Percentiles rank a stretch among this genome's conserved stretches.
phyloP scores from a whole-genome alignment of 1,139 yeast genomes.

The Taiozyma sp. region DNA sequence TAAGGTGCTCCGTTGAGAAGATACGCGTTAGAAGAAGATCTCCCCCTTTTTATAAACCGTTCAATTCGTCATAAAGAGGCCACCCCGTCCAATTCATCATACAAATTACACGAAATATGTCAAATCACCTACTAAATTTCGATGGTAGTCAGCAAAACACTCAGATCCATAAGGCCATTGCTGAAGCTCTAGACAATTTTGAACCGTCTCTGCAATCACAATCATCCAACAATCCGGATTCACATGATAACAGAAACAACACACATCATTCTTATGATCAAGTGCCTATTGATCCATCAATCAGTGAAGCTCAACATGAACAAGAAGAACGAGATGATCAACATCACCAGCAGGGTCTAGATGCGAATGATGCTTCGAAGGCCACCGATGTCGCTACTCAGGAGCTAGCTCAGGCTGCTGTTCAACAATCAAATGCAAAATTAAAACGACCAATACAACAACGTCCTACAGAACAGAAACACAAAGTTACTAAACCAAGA shows the following conservation, averaged over 20 bases:
- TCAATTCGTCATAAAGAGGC: not conserved
- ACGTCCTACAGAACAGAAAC: not conserved
- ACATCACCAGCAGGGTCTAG: slow-evolving; percentile 12
- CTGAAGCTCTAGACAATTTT: slow-evolving; percentile 12
- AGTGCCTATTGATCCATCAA: slow-evolving; percentile 24
- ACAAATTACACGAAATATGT: not conserved
- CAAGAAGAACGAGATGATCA: slow-evolving; percentile 1
- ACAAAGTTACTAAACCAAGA: slow-evolving; percentile 19
- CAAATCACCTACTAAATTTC: slow-evolving; percentile 5
- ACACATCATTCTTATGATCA: slow-evolving; percentile 3
- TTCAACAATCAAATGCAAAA: slow-evolving; percentile 9
- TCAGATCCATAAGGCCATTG: slow-evolving; percentile 11
- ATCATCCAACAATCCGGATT: not conserved
- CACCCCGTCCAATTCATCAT: not conserved
- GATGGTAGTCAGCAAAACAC: slow-evolving; percentile 9
- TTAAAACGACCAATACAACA: not conserved
- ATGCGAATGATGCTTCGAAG: slow-evolving; percentile 11
- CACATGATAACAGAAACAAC: slow-evolving; percentile 1
- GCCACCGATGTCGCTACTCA: slow-evolving; percentile 14
- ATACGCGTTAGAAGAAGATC: not conserved
- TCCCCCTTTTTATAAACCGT: not conserved
- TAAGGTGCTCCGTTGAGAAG: not conserved
- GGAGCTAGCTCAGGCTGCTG: slow-evolving; percentile 20
- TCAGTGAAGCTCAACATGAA: slow-evolving; percentile 21
- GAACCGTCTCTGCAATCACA: slow-evolving; percentile 4